Percentiles rank a stretch among this genome's conserved stretches.
Evolutionary conservation across 768 basidiomycete genomes (phyloP).

Genomic region (Boletus rubescentipes): DNA sequence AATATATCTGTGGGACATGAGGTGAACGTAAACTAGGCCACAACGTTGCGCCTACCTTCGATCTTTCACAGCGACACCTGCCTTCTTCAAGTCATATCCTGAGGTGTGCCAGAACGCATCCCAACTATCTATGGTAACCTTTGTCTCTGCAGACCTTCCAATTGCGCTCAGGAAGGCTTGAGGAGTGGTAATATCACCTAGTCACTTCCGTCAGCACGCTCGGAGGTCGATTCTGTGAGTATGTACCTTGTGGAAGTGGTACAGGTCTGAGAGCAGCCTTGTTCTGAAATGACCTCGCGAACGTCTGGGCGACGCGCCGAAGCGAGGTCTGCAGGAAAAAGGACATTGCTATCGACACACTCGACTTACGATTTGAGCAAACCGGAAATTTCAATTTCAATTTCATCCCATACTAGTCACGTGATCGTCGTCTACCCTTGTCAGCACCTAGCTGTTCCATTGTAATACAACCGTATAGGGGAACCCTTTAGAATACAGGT

Average conservation of each 20-base stretch:
- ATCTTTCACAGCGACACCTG: slow-evolving; percentile 65
- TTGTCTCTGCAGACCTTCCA: slow-evolving; percentile 65
- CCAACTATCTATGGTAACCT: slow-evolving; percentile 67
- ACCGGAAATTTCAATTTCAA: slow-evolving; percentile 6
- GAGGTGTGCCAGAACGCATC: slow-evolving; percentile 66
- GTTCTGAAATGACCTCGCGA: slow-evolving; percentile 33
- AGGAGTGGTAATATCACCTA: slow-evolving; percentile 56
- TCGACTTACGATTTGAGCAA: background rate
- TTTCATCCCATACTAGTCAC: slow-evolving; percentile 14
- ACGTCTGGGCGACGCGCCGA: slow-evolving; percentile 16
- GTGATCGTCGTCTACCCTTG: slow-evolving; percentile 3
- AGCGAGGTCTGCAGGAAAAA: slow-evolving; percentile 20
- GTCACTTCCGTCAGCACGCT: slow-evolving; percentile 8
- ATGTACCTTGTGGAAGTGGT: slow-evolving; percentile 26
- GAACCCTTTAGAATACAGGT: slow-evolving; percentile 66
- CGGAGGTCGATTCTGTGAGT: background rate
- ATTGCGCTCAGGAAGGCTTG: slow-evolving; percentile 71
- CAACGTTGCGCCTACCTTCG: slow-evolving; percentile 51
- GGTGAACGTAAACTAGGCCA: background rate
- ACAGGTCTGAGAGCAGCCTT: slow-evolving; percentile 21
- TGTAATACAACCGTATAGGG: background rate
- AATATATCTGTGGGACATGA: slow-evolving; percentile 57
- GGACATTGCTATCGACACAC: slow-evolving; percentile 18
- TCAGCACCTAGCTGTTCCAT: background rate
- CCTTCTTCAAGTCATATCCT: slow-evolving; percentile 58